phyloP scores from a whole-genome alignment of 352 stramenopile genomes.

The Aphanomyces invadans region DNA sequence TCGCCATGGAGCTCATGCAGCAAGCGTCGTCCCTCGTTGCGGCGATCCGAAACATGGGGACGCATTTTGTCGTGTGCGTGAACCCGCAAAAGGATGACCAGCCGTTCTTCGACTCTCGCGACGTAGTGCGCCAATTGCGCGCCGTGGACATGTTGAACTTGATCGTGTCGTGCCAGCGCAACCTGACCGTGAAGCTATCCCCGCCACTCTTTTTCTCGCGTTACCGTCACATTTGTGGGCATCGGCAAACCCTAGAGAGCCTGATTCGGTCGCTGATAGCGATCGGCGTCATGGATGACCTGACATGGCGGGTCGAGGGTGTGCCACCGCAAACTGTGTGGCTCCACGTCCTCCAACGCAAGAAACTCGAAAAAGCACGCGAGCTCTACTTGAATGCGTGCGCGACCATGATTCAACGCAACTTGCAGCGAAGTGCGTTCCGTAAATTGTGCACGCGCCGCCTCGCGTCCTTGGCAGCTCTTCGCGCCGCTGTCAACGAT shows the following conservation, averaged over 20 bases:
- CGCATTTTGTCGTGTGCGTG: conserved; percentile 78
- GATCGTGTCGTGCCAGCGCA: conserved; percentile 62
- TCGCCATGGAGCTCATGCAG: conserved; percentile 49
- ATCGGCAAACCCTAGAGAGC: conserved; percentile 64
- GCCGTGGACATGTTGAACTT: conserved; percentile 60
- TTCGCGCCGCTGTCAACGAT: conserved; percentile 47
- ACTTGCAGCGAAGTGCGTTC: conserved; percentile 63
- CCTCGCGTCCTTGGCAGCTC: conserved; percentile 44
- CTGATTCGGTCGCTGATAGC: conserved; percentile 64
- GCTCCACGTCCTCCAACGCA: conserved; percentile 70
- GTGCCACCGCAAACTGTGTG: conserved; percentile 51
- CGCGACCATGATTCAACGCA: conserved; percentile 77
- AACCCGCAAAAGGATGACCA: conserved; percentile 62
- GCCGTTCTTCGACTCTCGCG: conserved; percentile 54
- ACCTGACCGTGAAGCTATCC: conserved; percentile 65
- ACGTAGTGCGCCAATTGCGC: conserved; percentile 64
- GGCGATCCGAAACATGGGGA: conserved; percentile 60
- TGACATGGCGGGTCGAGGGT: conserved; percentile 62
- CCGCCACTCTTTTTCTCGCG: conserved; percentile 73
- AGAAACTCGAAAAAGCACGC: conserved; percentile 68
- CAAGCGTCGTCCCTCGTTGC: conserved; percentile 61
- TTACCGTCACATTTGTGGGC: conserved; percentile 76
- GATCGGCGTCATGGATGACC: conserved; percentile 70
- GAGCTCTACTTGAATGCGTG: conserved; percentile 73
- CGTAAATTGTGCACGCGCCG: conserved; percentile 53